Base-by-base conservation (phyloP, 2,329 filamentous ascomycete species). In the Septoria linicola region DNA sequence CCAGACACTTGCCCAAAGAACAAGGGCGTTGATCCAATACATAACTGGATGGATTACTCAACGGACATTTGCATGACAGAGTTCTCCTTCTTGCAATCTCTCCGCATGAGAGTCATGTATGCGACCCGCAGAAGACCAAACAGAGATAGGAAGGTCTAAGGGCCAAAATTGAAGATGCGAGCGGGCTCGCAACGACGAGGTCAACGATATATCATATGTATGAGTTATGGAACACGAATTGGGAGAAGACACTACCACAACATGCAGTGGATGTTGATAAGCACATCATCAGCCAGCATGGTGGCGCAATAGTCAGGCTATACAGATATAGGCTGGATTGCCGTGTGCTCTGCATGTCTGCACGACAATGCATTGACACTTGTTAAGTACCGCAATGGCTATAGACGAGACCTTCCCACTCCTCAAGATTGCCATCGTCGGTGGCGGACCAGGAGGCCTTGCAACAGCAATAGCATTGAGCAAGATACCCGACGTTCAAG, bases 41-140 rank as follows among this genome's bases (percentile, higher is more conserved):
- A 77, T 51, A 78, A 80, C 58, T 80, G 74, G 55, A 80, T 80
- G 77, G 78, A 54, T 20, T 51, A 54, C 23, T 48, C 44, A 21
- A 48, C 36, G 3, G 52, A 47, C 27, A 20, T 44, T 14, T 49
- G 52, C 31, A 39, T 48, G 37, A 40, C 27, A 6, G 36, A 51
- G 11, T 49, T 55, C 20, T 48, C 36, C 5, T 20, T 32, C 8
- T 6, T 36, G 19, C 52, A 49, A 25, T 20, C n/a, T 19, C 30
- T 42, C 25, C 37, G 52, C n/a, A 55, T 55, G 52, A 27, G 36
- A 30, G 35, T 42, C n/a, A 46, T 49, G 31, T 54, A 54, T 43
- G 42, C 44, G 13, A 48, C 44, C 2, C 13, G 36, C 21, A 40
- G 44, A 35, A 41, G 37, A 23, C 37, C 44, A 17, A 36, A 48